These are phyloP conservation scores for Helicocarpus griseus DNA, from an alignment of 2,329 filamentous ascomycete genomes.

Conservation along the genomic window DNA sequence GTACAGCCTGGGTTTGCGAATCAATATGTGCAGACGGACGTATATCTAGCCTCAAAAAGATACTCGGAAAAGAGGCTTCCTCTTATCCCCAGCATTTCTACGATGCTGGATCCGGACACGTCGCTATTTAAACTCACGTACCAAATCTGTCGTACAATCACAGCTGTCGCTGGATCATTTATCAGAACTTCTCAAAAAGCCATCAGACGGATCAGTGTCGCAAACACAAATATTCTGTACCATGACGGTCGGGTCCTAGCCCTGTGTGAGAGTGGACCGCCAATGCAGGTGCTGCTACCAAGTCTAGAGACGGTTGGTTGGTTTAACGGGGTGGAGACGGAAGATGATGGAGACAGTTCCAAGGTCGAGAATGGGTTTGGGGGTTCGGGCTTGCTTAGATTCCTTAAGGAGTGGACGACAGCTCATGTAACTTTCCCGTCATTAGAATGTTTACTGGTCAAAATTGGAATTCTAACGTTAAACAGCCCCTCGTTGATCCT, in stretches of 20 bases:
- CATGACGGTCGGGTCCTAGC: constrained; percentile 61
- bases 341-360: constrained; percentile 26
- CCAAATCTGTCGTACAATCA: constrained; percentile 47
- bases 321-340: constrained; percentile 52
- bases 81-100: constrained; percentile 58
- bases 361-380: constrained; percentile 16
- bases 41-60: constrained; percentile 47
- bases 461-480: not conserved
- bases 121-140: constrained; percentile 42
- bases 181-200: constrained; percentile 46
- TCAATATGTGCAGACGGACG: constrained; percentile 58
- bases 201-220: constrained; percentile 60
- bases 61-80: constrained; percentile 43
- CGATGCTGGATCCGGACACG: constrained; percentile 51
- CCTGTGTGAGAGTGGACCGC: constrained; percentile 62
- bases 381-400: not conserved
- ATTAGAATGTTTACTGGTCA: not conserved
- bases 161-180: constrained; percentile 49
- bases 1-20: constrained; percentile 58
- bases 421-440: not conserved
- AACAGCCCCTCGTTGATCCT: constrained; percentile 54
- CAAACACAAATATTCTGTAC: constrained; percentile 57
- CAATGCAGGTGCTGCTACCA: constrained; percentile 55
- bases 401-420: not conserved
- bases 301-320: constrained; percentile 59